Percentiles rank a stretch among this genome's conserved stretches.
Evolutionary conservation across 148 eudicot genomes (phyloP).

Genomic region (Heliamphora exappendiculata): DNA sequence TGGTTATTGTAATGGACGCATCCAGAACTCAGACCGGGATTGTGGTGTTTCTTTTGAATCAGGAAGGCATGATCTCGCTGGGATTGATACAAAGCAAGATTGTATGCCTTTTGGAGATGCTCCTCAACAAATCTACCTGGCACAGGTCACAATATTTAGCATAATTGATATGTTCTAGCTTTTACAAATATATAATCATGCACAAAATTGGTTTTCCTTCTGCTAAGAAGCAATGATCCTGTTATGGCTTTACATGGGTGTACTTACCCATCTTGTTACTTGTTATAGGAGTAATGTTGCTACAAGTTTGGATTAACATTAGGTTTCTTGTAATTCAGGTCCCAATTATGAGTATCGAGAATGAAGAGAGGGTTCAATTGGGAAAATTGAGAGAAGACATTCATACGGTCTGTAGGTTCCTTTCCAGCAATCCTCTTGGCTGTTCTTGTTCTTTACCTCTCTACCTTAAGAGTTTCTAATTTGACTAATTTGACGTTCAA

Average conservation of each 20-base stretch:
- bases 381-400: conserved; percentile 59
- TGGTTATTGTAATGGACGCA: conserved; percentile 46
- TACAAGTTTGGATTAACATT: neutral
- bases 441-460: conserved; percentile 3
- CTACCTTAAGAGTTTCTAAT: conserved; percentile 2
- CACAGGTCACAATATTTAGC: conserved; percentile 50
- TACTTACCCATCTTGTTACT: neutral
- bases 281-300: neutral
- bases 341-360: conserved; percentile 61
- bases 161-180: conserved; percentile 1
- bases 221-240: neutral
- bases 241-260: neutral
- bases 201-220: conserved; percentile 8
- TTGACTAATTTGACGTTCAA: neutral
- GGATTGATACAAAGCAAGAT: conserved; percentile 24
- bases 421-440: neutral
- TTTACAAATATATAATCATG: neutral
- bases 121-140: conserved; percentile 65
- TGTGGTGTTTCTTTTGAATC: conserved; percentile 25
- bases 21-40: conserved; percentile 19
- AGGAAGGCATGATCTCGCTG: conserved; percentile 23
- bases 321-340: conserved; percentile 39
- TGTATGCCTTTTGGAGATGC: conserved; percentile 32
- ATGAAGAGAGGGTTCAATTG: conserved; percentile 63
- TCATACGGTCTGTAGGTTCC: conserved; percentile 38